Conservation (phyloP, 1,139 yeast genomes). For the Groenewaldozyma sp. region DNA sequence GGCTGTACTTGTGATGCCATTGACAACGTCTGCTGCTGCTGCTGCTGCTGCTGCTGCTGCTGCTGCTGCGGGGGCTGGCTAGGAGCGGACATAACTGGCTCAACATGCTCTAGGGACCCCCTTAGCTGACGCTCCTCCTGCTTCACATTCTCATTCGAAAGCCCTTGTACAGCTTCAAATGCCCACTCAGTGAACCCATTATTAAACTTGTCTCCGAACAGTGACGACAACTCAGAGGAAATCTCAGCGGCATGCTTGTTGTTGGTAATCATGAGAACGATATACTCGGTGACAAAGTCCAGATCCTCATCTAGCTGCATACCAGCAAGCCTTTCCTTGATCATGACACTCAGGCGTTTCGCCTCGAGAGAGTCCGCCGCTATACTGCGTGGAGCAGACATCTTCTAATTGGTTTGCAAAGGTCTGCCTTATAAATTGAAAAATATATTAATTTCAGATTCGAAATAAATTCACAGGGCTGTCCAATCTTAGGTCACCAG, state of each 20-base stretch:
- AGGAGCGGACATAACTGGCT: too few species aligned
- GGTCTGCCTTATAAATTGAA: too few species aligned
- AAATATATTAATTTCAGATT: too few species aligned
- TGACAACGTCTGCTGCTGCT: too few species aligned
- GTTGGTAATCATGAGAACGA: conserved; percentile 63
- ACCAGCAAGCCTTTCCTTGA: conserved; percentile 12
- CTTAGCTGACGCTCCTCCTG: too few species aligned
- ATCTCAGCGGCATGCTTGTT: conserved; percentile 59
- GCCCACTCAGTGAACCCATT: conserved; percentile 41
- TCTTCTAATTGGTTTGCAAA: too few species aligned
- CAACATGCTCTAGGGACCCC: background rate
- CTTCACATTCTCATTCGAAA: too few species aligned
- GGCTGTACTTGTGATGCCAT: background rate
- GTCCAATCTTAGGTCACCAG: too few species aligned
- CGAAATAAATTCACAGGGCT: too few species aligned
- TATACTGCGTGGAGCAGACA: conserved; percentile 1
- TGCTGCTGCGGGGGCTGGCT: too few species aligned
- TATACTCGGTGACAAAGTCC: conserved; percentile 70
- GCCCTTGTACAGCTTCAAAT: conserved; percentile 38
- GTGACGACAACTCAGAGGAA: conserved; percentile 50
- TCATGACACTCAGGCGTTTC: conserved; percentile 12
- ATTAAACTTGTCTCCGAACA: conserved; percentile 58
- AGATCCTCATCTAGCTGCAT: conserved; percentile 47
- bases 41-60: too few species aligned
- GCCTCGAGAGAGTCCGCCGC: conserved; percentile 16